A percentile compares a stretch with the other conserved stretches of the same genome.
These are phyloP conservation scores for Collybia nuda DNA, from an alignment of 768 basidiomycete species.

Conservation along the genomic window DNA sequence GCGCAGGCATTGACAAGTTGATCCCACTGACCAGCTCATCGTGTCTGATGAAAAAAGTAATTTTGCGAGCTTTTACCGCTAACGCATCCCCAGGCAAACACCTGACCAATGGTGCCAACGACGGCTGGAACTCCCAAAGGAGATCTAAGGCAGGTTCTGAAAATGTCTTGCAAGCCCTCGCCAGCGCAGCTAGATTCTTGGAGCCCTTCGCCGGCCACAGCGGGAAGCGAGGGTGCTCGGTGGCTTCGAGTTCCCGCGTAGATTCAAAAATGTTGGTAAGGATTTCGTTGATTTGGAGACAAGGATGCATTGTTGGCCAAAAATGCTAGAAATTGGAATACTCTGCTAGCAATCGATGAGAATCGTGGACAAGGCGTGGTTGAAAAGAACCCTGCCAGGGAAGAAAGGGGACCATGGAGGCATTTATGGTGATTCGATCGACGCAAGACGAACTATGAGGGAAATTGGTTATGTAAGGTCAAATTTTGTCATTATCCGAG, in stretches of 20 bases:
- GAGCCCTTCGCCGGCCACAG: background rate
- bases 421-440: no score
- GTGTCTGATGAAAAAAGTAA: background rate
- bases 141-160: conserved; percentile 13
- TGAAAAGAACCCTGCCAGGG: no score
- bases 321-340: no score
- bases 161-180: conserved; percentile 13
- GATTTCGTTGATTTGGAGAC: conserved; percentile 13
- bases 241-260: background rate
- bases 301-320: background rate
- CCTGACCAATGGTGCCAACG: conserved; percentile 2
- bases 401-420: no score
- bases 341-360: no score
- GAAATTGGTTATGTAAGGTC: no score
- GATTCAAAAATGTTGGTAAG: conserved; percentile 5
- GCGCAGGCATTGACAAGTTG: background rate
- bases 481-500: no score
- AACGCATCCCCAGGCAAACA: conserved; percentile 5
- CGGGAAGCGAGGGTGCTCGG: background rate
- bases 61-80: background rate
- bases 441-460: no score
- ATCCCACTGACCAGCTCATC: background rate
- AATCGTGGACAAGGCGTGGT: no score
- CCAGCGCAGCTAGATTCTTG: conserved; percentile 7
- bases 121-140: conserved; percentile 12